A percentile compares a stretch with the other conserved stretches of the same genome.
Evolutionary conservation across 2,329 filamentous ascomycete genomes (phyloP).

Genomic region (Beauveria pseudobassiana): DNA sequence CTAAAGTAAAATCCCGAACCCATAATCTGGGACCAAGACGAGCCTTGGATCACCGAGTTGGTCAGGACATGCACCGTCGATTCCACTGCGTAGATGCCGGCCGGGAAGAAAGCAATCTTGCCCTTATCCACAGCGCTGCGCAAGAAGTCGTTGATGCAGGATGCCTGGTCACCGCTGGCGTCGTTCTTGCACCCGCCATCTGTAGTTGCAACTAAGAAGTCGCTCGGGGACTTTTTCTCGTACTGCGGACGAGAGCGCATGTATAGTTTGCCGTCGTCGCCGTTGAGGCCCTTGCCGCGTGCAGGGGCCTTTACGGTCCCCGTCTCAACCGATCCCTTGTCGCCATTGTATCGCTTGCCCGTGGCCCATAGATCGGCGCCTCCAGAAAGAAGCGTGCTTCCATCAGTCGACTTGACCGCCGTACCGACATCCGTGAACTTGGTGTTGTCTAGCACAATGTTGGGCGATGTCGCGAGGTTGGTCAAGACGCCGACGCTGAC

Average conservation of each 20-base stretch:
- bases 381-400: neutral
- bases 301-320: constrained; percentile 6
- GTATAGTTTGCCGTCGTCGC: constrained; percentile 17
- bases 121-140: neutral
- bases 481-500: constrained; percentile 52
- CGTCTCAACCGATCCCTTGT: constrained; percentile 1
- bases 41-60: constrained; percentile 39
- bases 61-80: constrained; percentile 40
- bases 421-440: constrained; percentile 38
- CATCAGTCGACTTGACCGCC: constrained; percentile 54
- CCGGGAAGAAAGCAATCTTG: constrained; percentile 18
- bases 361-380: constrained; percentile 8
- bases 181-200: constrained; percentile 29
- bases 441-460: neutral
- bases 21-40: constrained; percentile 54
- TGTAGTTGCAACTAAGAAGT: constrained; percentile 31
- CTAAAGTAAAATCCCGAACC: constrained; percentile 60
- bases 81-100: constrained; percentile 19
- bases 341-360: constrained; percentile 10
- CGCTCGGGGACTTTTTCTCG: constrained; percentile 6
- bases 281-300: neutral
- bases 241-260: constrained; percentile 28
- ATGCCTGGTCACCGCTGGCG: constrained; percentile 24
- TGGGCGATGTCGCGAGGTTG: constrained; percentile 26
- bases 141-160: constrained; percentile 19